Evolutionary conservation across 1,284 basidiomycete genomes (phyloP).

Genomic region (Rhizoctonia solani): DNA sequence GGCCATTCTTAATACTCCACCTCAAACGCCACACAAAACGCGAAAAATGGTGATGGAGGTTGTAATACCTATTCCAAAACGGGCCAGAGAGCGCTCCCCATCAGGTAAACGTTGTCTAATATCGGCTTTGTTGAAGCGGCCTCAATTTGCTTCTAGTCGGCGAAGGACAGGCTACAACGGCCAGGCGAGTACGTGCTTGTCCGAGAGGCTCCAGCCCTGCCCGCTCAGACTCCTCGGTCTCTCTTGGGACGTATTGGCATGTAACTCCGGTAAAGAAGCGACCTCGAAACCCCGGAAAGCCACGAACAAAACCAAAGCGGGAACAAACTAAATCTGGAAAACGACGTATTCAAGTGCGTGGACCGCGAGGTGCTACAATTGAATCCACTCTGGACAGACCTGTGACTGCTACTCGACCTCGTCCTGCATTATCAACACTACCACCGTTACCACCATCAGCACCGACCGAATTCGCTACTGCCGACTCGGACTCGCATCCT

Average conservation of each 20-base stretch:
- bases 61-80: background rate
- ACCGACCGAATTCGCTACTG: no score
- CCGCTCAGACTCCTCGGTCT: slow-evolving; percentile 4
- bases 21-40: background rate
- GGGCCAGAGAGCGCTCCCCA: background rate
- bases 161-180: background rate
- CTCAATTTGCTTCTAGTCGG: no score
- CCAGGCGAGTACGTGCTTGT: no score
- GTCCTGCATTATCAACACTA: no score
- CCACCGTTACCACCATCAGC: no score
- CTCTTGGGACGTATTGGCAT: slow-evolving; percentile 7
- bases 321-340: no score
- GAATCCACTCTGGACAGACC: no score
- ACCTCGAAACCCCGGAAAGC: background rate
- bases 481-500: no score
- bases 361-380: no score
- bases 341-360: no score
- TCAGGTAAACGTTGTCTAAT: no score
- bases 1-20: background rate
- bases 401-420: background rate
- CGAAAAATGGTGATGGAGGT: background rate
- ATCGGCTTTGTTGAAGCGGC: no score
- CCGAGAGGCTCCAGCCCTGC: background rate
- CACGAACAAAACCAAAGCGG: background rate
- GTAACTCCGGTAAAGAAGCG: background rate